phyloP scores from a whole-genome alignment of 768 basidiomycete species.

The Rubroboletus pulcherrimus region DNA sequence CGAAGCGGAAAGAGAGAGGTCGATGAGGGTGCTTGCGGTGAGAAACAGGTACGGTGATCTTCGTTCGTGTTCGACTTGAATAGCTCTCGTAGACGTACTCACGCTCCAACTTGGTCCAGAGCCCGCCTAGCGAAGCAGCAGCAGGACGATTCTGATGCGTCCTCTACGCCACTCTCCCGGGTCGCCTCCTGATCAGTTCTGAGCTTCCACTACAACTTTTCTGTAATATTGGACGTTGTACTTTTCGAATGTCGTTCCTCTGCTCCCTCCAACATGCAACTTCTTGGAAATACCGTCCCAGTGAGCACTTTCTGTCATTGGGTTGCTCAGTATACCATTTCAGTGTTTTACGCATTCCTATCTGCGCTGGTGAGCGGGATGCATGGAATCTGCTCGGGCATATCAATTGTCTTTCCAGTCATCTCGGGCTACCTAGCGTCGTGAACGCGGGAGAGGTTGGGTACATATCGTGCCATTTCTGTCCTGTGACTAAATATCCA shows the following conservation, averaged over 20 bases:
- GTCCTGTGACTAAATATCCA: background rate
- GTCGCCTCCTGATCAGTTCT: background rate
- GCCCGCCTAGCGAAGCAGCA: slow-evolving; percentile 9
- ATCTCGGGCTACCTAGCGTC: background rate
- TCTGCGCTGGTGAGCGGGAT: background rate
- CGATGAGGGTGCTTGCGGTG: slow-evolving; percentile 48
- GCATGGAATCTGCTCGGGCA: background rate
- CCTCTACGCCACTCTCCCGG: background rate
- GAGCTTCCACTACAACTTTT: background rate
- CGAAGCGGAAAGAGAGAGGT: slow-evolving; percentile 52
- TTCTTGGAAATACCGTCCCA: background rate
- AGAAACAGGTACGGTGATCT: slow-evolving; percentile 42
- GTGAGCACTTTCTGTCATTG: background rate
- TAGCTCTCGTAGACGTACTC: background rate
- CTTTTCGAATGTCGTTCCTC: background rate
- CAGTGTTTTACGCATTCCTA: background rate
- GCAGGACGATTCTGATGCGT: background rate
- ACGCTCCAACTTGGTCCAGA: background rate
- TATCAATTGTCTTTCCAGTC: background rate
- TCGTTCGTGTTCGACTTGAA: background rate
- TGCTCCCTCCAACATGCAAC: background rate
- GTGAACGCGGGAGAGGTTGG: background rate
- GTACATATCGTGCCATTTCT: background rate
- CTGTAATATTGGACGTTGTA: background rate
- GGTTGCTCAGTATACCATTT: background rate